Percentiles rank a stretch among this genome's conserved stretches.
Conservation (phyloP, 305 asterid genomes). For the Fraxinus albicans region DNA sequence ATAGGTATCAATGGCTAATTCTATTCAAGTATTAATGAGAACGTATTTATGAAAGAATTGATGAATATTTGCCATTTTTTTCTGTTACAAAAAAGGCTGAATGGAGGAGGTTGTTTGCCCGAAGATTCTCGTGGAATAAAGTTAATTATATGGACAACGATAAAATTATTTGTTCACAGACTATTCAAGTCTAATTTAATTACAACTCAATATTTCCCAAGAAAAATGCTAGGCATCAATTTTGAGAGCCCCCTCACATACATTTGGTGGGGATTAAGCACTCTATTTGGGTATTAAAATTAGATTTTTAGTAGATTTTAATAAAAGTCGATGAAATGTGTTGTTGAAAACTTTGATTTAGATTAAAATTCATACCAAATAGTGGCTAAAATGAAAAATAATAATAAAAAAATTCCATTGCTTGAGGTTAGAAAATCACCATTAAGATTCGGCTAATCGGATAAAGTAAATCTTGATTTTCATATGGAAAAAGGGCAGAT, state of each 20-base stretch:
- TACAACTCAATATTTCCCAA: no score
- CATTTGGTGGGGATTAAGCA: background rate
- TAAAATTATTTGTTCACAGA: no score
- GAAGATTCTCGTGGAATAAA: no score
- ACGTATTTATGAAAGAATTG: background rate
- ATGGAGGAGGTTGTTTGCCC: background rate
- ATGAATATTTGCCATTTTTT: background rate
- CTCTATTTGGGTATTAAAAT: no score
- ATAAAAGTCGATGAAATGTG: no score
- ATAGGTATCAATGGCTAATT: background rate
- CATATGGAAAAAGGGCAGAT: background rate
- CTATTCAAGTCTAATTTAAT: no score
- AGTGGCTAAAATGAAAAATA: background rate
- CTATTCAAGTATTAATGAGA: background rate
- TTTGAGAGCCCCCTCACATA: no score
- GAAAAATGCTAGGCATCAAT: no score
- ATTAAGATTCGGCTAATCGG: background rate
- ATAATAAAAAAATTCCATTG: background rate
- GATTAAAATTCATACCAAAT: no score
- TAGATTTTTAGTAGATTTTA: no score
- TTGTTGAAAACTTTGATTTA: no score
- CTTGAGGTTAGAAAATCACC: background rate
- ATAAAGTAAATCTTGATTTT: background rate
- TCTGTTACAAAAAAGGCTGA: background rate
- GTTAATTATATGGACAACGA: no score